Evolutionary conservation across 352 stramenopile species (phyloP).

Genomic region (Phytophthora vignae): DNA sequence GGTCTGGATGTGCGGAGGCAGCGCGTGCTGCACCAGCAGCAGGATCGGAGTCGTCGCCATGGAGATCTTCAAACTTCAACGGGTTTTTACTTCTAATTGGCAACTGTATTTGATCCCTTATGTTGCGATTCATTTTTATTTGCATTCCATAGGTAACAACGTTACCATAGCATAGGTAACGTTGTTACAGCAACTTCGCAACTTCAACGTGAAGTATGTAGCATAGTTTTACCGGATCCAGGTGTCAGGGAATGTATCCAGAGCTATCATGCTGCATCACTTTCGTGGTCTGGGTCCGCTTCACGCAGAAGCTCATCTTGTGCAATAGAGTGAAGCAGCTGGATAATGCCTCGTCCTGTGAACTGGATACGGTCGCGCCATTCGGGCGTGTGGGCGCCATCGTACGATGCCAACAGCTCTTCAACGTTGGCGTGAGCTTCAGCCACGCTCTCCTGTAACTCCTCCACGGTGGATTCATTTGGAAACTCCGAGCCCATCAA

Average conservation of each 20-base stretch:
- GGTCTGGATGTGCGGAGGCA: background rate
- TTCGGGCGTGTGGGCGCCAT: constrained; percentile 13
- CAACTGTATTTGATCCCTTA: too few species aligned
- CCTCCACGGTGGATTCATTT: constrained; percentile 3
- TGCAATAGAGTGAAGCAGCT: constrained; percentile 25
- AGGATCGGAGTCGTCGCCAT: background rate
- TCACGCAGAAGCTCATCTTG: constrained; percentile 7
- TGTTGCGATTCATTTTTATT: too few species aligned
- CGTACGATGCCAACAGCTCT: constrained; percentile 13
- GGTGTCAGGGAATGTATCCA: too few species aligned
- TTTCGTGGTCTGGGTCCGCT: background rate
- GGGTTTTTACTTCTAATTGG: too few species aligned
- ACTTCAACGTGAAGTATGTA: too few species aligned
- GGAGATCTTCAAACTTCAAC: too few species aligned
- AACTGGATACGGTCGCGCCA: constrained; percentile 25
- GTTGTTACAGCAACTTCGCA: too few species aligned
- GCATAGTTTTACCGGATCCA: too few species aligned
- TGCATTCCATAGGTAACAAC: too few species aligned
- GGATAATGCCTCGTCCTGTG: constrained; percentile 9
- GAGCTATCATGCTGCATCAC: too few species aligned
- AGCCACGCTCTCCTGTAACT: constrained; percentile 19
- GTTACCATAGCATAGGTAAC: too few species aligned
- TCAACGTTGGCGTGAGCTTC: constrained; percentile 15
- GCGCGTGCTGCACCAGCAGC: background rate
- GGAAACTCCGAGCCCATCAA: background rate